phyloP scores from a whole-genome alignment of 176 grass and related monocot species.

The Ananas comosus region DNA sequence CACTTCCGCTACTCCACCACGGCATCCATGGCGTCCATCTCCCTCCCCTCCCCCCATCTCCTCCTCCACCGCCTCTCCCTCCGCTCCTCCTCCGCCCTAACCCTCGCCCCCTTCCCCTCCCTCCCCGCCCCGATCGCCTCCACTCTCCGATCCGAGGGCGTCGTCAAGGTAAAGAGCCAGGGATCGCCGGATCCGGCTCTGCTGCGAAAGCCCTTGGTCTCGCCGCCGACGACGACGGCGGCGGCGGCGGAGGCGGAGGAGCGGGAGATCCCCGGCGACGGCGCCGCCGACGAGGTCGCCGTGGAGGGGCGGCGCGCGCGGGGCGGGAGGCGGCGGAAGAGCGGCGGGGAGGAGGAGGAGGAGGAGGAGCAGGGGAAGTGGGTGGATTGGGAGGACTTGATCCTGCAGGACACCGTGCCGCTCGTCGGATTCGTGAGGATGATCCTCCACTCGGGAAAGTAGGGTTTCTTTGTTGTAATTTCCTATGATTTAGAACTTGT shows the following conservation, averaged over 20 bases:
- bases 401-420: constrained; percentile 90
- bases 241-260: background rate
- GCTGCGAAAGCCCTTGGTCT: background rate
- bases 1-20: background rate
- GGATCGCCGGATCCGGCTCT: background rate
- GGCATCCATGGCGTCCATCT: background rate
- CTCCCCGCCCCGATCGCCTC: background rate
- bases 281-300: constrained; percentile 17
- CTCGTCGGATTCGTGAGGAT: constrained; percentile 86
- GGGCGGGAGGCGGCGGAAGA: constrained; percentile 4
- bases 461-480: constrained; percentile 20
- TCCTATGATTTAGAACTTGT: background rate
- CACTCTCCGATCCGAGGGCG: background rate
- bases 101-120: background rate
- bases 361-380: constrained; percentile 33
- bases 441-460: constrained; percentile 99
- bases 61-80: background rate
- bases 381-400: constrained; percentile 92
- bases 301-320: constrained; percentile 7
- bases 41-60: background rate
- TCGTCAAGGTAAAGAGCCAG: background rate
- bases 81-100: background rate
- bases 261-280: background rate
- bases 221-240: too few species aligned
- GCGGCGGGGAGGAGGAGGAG: constrained; percentile 14